phyloP scores from a whole-genome alignment of 2,329 filamentous ascomycete genomes.

The Leptographium procerum region DNA sequence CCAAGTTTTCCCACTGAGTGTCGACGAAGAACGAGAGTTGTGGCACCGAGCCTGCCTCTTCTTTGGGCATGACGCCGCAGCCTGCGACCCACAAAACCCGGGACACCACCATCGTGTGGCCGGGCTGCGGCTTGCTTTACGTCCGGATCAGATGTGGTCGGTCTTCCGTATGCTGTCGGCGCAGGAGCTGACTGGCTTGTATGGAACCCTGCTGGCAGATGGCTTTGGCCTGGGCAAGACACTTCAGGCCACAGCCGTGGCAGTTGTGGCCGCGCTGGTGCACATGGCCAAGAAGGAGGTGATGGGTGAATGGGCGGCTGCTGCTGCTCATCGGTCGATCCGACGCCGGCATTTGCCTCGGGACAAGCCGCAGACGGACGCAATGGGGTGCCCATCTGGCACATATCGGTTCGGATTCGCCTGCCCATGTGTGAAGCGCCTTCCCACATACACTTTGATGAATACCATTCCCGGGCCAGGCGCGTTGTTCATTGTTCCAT shows the following conservation, averaged over 20 bases:
- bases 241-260: background rate
- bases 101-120: background rate
- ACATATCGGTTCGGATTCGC: background rate
- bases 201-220: background rate
- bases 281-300: background rate
- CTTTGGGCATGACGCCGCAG: background rate
- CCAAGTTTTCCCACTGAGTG: background rate
- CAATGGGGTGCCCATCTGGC: background rate
- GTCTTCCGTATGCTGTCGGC: background rate
- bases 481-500: background rate
- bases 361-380: background rate
- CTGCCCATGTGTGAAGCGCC: background rate
- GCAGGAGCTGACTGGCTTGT: background rate
- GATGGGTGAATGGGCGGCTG: background rate
- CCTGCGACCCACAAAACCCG: background rate
- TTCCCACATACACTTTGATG: background rate
- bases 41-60: background rate
- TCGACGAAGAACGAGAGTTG: background rate
- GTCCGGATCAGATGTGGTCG: conserved; percentile 1
- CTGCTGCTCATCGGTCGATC: background rate
- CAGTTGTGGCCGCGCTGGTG: background rate
- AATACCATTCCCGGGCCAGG: background rate
- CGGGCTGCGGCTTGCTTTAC: background rate
- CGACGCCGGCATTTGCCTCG: background rate
- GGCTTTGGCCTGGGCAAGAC: conserved; percentile 1